Percentiles rank a stretch among this genome's conserved stretches.
phyloP scores from a whole-genome alignment of 2,329 filamentous ascomycete genomes.

The Colletotrichum sidae region DNA sequence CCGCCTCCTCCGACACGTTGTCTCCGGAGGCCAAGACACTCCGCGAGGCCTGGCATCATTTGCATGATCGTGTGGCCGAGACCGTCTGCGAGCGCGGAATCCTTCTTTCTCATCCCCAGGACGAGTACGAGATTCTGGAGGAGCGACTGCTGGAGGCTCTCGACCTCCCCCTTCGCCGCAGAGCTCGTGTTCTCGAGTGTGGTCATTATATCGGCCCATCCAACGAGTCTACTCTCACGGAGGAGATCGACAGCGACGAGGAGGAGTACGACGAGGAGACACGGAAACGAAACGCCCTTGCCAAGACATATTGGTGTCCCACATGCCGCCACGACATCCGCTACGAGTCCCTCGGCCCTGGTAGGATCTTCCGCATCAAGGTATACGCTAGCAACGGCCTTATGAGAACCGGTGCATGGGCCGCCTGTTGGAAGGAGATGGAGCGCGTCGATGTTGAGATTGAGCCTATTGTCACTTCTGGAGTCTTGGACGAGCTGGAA shows the following conservation, averaged over 20 bases:
- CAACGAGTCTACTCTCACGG: conserved; percentile 58
- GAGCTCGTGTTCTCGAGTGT: conserved; percentile 79
- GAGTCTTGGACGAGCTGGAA: conserved; percentile 67
- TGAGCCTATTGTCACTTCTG: conserved; percentile 75
- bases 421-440: conserved; percentile 96
- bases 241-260: conserved; percentile 60
- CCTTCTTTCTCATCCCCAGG: conserved; percentile 80
- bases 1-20: conserved; percentile 50
- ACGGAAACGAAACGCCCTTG: conserved; percentile 22
- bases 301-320: conserved; percentile 65
- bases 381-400: conserved; percentile 95
- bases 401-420: conserved; percentile 93
- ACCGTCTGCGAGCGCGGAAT: conserved; percentile 80
- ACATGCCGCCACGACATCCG: conserved; percentile 67
- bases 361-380: conserved; percentile 80
- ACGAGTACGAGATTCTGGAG: conserved; percentile 76
- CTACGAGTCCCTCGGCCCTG: conserved; percentile 63
- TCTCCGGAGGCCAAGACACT: conserved; percentile 61
- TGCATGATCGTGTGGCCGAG: conserved; percentile 78
- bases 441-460: conserved; percentile 97
- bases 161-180: conserved; percentile 69
- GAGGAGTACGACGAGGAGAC: conserved; percentile 52
- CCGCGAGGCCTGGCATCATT: conserved; percentile 73
- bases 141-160: conserved; percentile 68
- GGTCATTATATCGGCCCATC: conserved; percentile 79